A percentile compares a stretch with the other conserved stretches of the same genome.
Conservation (phyloP, 2,329 filamentous ascomycete species). For the Fusarium odoratissimum region DNA sequence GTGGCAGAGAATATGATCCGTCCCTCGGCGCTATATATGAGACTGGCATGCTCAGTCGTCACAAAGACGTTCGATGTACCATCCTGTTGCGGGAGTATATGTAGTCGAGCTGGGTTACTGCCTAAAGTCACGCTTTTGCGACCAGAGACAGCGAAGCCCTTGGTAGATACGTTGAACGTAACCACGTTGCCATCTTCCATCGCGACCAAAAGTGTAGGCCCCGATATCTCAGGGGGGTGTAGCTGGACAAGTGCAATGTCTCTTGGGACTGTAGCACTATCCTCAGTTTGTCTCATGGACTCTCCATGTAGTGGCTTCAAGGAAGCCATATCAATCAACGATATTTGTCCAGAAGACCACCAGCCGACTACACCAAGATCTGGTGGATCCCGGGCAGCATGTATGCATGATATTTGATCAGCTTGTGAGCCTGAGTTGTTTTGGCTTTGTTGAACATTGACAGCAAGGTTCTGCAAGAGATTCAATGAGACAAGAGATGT, state of each 20-base stretch:
- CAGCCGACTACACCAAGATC: constrained; percentile 84
- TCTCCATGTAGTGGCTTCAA: constrained; percentile 75
- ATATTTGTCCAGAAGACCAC: constrained; percentile 85
- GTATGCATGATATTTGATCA: constrained; percentile 87
- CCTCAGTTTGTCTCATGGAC: constrained; percentile 67
- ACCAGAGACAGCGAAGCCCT: constrained; percentile 72
- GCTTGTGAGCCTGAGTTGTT: constrained; percentile 54
- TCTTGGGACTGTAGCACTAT: constrained; percentile 82
- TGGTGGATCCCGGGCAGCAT: constrained; percentile 73
- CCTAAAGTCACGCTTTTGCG: constrained; percentile 88
- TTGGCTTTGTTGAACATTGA: constrained; percentile 70
- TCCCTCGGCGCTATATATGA: constrained; percentile 91
- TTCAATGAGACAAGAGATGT: constrained; percentile 77
- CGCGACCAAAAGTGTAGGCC: constrained; percentile 85
- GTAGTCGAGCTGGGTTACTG: constrained; percentile 84
- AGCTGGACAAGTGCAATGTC: constrained; percentile 84
- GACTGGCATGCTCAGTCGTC: constrained; percentile 90
- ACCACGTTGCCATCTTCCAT: constrained; percentile 94
- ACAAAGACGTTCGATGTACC: constrained; percentile 86
- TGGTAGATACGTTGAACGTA: constrained; percentile 77
- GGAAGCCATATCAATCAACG: constrained; percentile 75
- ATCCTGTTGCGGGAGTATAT: constrained; percentile 76
- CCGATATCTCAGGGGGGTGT: constrained; percentile 67
- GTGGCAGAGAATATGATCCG: constrained; percentile 93
- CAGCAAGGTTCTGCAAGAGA: constrained; percentile 67